phyloP scores from a whole-genome alignment of 768 basidiomycete genomes.

The Psilocybe subaeruginosa region DNA sequence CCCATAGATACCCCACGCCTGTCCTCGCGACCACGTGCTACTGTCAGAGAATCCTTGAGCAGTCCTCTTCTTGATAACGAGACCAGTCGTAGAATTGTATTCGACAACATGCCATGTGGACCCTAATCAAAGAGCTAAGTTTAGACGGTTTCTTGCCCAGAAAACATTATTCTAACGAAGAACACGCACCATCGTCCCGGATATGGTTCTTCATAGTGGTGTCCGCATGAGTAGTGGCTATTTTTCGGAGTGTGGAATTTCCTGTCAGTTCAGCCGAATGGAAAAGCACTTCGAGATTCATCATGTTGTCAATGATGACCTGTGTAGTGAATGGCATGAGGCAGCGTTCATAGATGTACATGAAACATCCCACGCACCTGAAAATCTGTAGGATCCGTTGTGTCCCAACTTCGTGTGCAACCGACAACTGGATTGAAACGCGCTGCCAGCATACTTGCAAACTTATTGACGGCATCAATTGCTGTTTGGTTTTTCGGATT shows the following conservation, averaged over 20 bases:
- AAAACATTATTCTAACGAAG: neutral
- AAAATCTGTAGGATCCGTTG: constrained; percentile 60
- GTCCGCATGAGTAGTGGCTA: constrained; percentile 66
- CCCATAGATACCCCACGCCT: constrained; percentile 74
- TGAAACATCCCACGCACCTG: constrained; percentile 36
- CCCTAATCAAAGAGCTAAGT: constrained; percentile 29
- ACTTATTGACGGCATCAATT: constrained; percentile 54
- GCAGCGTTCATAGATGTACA: neutral
- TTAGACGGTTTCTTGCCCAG: neutral
- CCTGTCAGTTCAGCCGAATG: constrained; percentile 59
- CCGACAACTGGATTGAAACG: constrained; percentile 64
- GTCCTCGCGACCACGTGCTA: constrained; percentile 77
- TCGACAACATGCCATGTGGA: constrained; percentile 66
- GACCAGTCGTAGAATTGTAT: constrained; percentile 67
- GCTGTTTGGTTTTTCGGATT: constrained; percentile 62
- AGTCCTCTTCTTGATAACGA: constrained; percentile 58
- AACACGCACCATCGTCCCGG: constrained; percentile 57
- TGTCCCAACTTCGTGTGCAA: constrained; percentile 73
- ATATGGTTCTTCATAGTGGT: constrained; percentile 72
- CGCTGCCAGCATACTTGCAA: constrained; percentile 56
- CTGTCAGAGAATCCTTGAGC: constrained; percentile 63
- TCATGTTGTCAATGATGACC: constrained; percentile 84
- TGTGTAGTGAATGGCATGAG: constrained; percentile 7
- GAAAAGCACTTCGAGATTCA: constrained; percentile 75
- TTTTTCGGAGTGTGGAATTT: constrained; percentile 58